Percentiles rank a stretch among this genome's conserved stretches.
These are phyloP conservation scores for Adansonia rubrostipa DNA, from an alignment of 441 rosid genomes.

Conservation along the genomic window DNA sequence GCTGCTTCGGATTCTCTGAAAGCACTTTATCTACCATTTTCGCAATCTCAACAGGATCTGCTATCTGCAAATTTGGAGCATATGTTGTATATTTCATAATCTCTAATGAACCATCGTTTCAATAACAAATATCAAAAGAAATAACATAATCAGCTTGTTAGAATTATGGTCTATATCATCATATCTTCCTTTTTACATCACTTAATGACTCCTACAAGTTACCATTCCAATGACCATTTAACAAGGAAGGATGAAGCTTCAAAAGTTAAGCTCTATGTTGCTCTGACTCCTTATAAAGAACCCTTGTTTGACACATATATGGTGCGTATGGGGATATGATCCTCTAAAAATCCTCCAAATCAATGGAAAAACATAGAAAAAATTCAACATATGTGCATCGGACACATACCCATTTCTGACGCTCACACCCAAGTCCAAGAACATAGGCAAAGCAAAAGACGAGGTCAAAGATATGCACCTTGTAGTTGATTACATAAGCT, in stretches of 20 bases:
- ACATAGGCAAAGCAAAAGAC: neutral
- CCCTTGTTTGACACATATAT: no score
- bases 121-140: neutral
- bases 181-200: neutral
- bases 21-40: constrained; percentile 76
- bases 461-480: neutral
- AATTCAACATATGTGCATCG: no score
- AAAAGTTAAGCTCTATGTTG: neutral
- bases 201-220: neutral
- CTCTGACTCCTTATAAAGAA: no score
- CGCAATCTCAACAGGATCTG: constrained; percentile 81
- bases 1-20: constrained; percentile 78
- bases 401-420: no score
- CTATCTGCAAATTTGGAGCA: constrained; percentile 53
- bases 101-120: neutral
- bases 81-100: constrained; percentile 14
- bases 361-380: no score
- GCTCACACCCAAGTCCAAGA: no score
- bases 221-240: neutral
- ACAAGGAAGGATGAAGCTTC: neutral
- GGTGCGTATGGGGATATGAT: no score
- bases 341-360: no score
- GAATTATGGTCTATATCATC: neutral
- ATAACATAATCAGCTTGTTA: constrained; percentile 3
- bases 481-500: neutral